phyloP scores from a whole-genome alignment of 768 basidiomycete genomes.

The Porphyrellus cyaneotinctus region DNA sequence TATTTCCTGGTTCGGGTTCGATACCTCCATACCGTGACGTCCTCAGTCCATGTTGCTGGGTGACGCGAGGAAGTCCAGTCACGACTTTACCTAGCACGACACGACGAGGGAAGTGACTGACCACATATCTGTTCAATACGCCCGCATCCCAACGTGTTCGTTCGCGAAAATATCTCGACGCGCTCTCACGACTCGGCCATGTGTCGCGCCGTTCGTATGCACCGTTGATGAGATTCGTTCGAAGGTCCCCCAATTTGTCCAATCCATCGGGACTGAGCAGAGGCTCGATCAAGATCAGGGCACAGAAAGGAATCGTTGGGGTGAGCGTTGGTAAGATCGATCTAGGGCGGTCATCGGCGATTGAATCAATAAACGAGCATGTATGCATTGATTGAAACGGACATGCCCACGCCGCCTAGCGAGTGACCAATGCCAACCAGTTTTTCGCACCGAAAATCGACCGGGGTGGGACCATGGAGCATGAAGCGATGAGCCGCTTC shows the following conservation, averaged over 20 bases:
- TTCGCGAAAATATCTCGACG: slow-evolving; percentile 35
- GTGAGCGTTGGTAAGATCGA: slow-evolving; percentile 49
- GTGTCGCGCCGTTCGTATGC: slow-evolving; percentile 49
- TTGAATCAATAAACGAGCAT: background rate
- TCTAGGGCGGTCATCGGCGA: slow-evolving; percentile 29
- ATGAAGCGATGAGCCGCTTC: slow-evolving; percentile 56
- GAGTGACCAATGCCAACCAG: slow-evolving; percentile 68
- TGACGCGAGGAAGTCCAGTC: background rate
- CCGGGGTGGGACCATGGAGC: slow-evolving; percentile 36
- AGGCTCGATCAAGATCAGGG: slow-evolving; percentile 60
- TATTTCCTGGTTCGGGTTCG: slow-evolving; percentile 25
- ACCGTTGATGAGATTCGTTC: slow-evolving; percentile 39
- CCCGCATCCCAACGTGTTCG: slow-evolving; percentile 49
- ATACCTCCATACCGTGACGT: slow-evolving; percentile 22
- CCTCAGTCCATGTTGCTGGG: slow-evolving; percentile 46
- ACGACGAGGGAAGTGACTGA: too few relatives aligned
- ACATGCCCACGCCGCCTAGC: slow-evolving; percentile 64
- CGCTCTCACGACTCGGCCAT: slow-evolving; percentile 47
- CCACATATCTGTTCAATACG: slow-evolving; percentile 51
- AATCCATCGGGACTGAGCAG: slow-evolving; percentile 52
- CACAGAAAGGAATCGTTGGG: slow-evolving; percentile 43
- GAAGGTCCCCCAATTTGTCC: slow-evolving; percentile 39
- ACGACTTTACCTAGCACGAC: background rate
- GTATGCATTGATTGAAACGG: slow-evolving; percentile 14
- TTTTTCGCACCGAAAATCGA: slow-evolving; percentile 47